phyloP scores from a whole-genome alignment of 495 filamentous ascomycete species.

The Venustampulla echinocandica region DNA sequence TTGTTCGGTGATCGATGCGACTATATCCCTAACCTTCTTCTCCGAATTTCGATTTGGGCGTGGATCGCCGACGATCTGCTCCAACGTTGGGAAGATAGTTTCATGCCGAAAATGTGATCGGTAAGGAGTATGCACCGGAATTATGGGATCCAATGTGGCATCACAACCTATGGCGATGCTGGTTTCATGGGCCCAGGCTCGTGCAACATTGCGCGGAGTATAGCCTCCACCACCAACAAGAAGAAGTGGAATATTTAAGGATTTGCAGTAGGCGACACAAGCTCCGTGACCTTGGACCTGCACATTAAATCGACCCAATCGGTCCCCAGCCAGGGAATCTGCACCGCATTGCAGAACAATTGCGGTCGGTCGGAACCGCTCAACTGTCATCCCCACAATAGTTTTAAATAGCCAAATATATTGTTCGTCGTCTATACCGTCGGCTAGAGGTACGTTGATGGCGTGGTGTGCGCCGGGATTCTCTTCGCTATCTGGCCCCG shows the following conservation, averaged over 20 bases:
- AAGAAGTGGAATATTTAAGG: conserved; percentile 65
- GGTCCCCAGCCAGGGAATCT: conserved; percentile 87
- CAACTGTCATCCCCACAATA: conserved; percentile 66
- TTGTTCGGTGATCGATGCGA: conserved; percentile 71
- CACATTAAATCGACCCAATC: conserved; percentile 91
- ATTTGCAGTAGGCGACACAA: conserved; percentile 83
- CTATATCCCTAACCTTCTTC: conserved; percentile 64
- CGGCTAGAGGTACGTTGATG: conserved; percentile 90
- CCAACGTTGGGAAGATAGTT: conserved; percentile 67
- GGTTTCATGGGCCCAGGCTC: conserved; percentile 94
- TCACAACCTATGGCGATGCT: conserved; percentile 76
- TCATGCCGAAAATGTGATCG: conserved; percentile 78
- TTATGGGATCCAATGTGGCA: conserved; percentile 56
- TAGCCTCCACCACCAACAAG: conserved; percentile 94
- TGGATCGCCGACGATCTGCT: conserved; percentile 51
- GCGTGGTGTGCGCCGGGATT: conserved; percentile 89
- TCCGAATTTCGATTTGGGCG: conserved; percentile 69
- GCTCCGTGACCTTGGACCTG: conserved; percentile 88
- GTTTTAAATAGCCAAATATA: conserved; percentile 78
- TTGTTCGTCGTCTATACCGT: conserved; percentile 90
- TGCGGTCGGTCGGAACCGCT: conserved; percentile 68
- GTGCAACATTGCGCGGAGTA: conserved; percentile 93
- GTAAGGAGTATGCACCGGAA: conserved; percentile 66
- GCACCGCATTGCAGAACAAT: conserved; percentile 96
- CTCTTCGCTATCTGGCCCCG: conserved; percentile 73